Conservation (phyloP, 164 flowering plant genomes). For the Vitis labrusca region DNA sequence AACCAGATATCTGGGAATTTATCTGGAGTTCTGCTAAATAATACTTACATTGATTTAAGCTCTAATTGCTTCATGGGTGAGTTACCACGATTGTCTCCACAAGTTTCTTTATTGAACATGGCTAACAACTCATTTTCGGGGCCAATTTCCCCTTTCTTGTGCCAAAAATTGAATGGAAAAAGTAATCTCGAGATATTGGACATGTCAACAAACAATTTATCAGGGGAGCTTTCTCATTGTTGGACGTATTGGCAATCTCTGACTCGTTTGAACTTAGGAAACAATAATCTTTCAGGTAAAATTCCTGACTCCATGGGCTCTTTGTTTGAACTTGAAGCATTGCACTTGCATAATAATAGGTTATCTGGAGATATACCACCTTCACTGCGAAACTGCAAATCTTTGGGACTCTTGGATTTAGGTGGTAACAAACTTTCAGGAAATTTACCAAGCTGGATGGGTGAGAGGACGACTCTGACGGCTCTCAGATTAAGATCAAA, state of each 20-base stretch:
- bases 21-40: background rate
- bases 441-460: background rate
- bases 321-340: background rate
- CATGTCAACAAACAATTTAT: background rate
- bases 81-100: too few relatives aligned
- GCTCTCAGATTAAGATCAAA: background rate
- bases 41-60: too few relatives aligned
- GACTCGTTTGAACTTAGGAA: background rate
- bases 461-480: background rate
- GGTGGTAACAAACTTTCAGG: background rate
- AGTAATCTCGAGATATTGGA: background rate
- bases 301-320: background rate
- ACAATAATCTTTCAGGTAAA: background rate
- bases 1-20: background rate
- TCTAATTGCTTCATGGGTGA: too few relatives aligned
- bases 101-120: too few relatives aligned
- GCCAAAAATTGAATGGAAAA: background rate
- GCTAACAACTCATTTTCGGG: background rate
- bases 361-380: background rate
- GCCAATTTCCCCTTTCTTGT: background rate
- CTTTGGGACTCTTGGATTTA: background rate
- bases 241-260: background rate
- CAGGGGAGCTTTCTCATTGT: background rate
- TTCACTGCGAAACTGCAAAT: background rate
- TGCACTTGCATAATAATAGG: background rate